Conservation (phyloP, 225 moss, liverwort and hornwort species). For the Pseudisothecium myosuroides region DNA sequence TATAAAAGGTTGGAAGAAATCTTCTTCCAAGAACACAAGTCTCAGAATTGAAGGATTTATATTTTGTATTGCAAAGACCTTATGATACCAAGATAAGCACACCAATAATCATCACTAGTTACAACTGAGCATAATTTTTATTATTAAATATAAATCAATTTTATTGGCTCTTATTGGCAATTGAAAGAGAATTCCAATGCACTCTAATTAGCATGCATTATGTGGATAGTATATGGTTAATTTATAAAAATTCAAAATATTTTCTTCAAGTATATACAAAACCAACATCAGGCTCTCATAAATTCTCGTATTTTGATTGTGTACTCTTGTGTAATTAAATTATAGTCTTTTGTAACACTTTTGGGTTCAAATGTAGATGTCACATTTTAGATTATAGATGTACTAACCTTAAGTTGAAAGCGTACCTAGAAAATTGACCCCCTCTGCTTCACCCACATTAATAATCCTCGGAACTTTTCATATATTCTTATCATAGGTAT, state of each 20-base stretch:
- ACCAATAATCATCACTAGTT: neutral
- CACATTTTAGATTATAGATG: neutral
- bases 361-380: neutral
- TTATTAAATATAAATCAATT: neutral
- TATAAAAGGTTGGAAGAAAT: neutral
- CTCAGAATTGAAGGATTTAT: neutral
- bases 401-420: neutral
- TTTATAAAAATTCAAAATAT: neutral
- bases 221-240: accelerated
- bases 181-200: neutral
- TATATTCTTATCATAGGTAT: no score
- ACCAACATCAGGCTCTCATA: neutral
- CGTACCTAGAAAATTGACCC: no score
- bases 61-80: neutral
- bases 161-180: neutral
- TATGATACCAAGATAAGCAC: neutral
- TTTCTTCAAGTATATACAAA: accelerated
- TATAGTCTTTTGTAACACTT: neutral
- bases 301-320: neutral
- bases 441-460: neutral
- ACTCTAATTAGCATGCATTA: neutral
- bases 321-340: neutral
- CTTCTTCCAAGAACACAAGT: neutral
- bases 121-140: accelerated
- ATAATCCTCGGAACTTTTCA: neutral